A percentile compares a stretch with the other conserved stretches of the same genome.
Evolutionary conservation across 305 asterid species (phyloP).

Genomic region (Solanum hybrid): DNA sequence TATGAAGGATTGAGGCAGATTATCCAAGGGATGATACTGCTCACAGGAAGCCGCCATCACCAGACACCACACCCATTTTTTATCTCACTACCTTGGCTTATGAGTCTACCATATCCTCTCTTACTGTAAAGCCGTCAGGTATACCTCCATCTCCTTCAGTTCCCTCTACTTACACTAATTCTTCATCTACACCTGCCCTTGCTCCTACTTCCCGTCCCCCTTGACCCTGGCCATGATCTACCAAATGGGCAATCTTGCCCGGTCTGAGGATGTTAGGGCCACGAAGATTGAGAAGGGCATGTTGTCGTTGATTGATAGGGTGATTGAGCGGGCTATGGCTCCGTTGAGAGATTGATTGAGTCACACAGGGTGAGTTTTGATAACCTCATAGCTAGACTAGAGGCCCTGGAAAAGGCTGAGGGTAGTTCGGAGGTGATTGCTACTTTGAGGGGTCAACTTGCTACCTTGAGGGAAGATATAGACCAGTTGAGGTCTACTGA

Average conservation of each 20-base stretch:
- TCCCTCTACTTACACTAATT: background rate
- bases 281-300: background rate
- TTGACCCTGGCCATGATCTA: background rate
- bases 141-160: background rate
- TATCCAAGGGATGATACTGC: background rate
- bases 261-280: background rate
- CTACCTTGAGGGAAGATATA: background rate
- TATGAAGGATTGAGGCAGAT: background rate
- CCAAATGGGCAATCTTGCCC: background rate
- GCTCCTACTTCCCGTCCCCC: background rate
- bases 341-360: background rate
- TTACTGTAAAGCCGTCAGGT: background rate
- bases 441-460: background rate
- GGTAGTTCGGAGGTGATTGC: background rate
- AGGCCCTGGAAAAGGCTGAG: background rate
- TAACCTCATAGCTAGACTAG: background rate
- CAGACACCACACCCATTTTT: background rate
- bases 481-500: background rate
- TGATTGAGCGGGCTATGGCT: background rate
- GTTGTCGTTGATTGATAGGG: background rate
- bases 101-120: background rate
- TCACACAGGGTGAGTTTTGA: no score
- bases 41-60: background rate
- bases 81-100: background rate
- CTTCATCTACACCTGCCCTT: background rate